These are phyloP conservation scores for Xylariaceae sp. DNA, from an alignment of 2,329 filamentous ascomycete genomes.

Conservation along the genomic window DNA sequence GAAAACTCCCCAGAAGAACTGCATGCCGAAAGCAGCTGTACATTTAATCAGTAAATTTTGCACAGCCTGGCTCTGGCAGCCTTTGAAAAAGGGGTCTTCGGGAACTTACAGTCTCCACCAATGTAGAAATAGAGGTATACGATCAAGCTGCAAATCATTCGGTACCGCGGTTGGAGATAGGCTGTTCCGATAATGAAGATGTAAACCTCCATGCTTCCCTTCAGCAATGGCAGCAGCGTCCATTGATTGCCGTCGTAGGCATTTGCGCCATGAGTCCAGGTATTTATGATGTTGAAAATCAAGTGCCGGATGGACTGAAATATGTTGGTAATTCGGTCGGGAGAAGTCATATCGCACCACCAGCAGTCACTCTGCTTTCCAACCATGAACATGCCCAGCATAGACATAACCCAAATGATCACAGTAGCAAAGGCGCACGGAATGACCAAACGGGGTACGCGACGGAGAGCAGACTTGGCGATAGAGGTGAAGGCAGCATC, in stretches of 20 bases:
- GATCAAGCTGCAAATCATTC: conserved; percentile 41
- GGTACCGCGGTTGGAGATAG: conserved; percentile 43
- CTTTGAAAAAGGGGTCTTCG: too few relatives aligned
- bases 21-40: conserved; percentile 45
- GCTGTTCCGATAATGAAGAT: conserved; percentile 47
- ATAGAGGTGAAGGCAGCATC: conserved; percentile 50
- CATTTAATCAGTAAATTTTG: conserved; percentile 9
- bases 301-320: conserved; percentile 39
- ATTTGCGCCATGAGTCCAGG: conserved; percentile 48
- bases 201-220: conserved; percentile 52
- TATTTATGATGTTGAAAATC: conserved; percentile 40
- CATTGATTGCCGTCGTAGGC: conserved; percentile 55
- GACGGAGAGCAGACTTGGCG: conserved; percentile 53
- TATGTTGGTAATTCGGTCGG: conserved; percentile 34
- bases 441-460: conserved; percentile 53
- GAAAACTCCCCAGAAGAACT: conserved; percentile 59
- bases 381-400: conserved; percentile 53
- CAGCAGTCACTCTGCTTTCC: conserved; percentile 54
- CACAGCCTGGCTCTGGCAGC: background rate
- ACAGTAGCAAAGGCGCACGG: conserved; percentile 52
- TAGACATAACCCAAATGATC: conserved; percentile 48
- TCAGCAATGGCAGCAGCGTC: conserved; percentile 52
- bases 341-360: conserved; percentile 51
- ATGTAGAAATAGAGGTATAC: conserved; percentile 49
- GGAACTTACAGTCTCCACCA: conserved; percentile 26